phyloP scores from a whole-genome alignment of 108 stramenopile species.

The Fragilariopsis cylindrus region DNA sequence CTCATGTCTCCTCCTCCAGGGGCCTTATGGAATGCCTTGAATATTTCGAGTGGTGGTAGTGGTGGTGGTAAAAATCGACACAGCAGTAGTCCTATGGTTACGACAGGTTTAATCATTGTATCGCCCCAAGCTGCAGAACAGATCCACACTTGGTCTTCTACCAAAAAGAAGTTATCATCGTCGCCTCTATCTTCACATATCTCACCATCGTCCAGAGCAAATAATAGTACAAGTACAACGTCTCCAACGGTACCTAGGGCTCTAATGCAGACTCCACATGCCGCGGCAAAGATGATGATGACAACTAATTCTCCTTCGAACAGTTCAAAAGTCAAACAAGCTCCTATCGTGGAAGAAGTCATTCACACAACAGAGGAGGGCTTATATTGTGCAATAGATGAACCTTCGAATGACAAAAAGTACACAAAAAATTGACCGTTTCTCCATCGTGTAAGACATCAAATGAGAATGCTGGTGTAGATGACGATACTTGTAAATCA shows the following conservation, averaged over 20 bases:
- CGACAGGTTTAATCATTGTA: conserved; percentile 30
- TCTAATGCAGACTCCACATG: conserved; percentile 2
- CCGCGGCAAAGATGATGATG: background rate
- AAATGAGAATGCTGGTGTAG: background rate
- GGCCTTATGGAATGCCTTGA: conserved; percentile 30
- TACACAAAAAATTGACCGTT: background rate
- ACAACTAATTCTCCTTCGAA: background rate
- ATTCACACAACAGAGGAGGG: background rate
- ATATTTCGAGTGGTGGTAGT: conserved; percentile 11
- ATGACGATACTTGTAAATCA: background rate
- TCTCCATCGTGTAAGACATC: background rate
- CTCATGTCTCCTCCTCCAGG: conserved; percentile 38
- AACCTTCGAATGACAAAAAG: background rate
- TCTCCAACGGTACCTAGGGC: conserved; percentile 17
- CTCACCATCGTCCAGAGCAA: no score
- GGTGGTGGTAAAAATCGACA: conserved; percentile 1
- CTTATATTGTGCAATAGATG: background rate
- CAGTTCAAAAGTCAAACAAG: background rate
- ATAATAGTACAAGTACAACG: background rate
- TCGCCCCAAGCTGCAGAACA: conserved; percentile 32
- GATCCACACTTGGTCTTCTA: conserved; percentile 20
- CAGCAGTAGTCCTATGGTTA: conserved; percentile 1
- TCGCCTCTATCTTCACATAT: background rate
- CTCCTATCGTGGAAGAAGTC: background rate
- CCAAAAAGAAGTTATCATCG: conserved; percentile 11